Conservation (phyloP, 106 monocot species). For the Chionographis japonica region DNA sequence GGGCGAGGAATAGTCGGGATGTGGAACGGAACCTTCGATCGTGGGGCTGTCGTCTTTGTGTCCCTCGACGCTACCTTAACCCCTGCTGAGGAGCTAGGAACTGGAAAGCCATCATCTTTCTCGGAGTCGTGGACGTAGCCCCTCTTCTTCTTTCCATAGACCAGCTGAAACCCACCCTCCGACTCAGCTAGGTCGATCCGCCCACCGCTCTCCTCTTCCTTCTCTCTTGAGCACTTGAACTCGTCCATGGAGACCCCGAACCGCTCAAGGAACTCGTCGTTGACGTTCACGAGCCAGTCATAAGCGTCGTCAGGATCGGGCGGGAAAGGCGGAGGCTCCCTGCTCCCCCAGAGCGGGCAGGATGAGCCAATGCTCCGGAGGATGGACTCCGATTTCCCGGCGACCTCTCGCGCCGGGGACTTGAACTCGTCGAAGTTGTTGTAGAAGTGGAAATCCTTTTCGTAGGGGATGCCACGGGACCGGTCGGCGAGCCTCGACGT, state of each 20-base stretch:
- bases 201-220: conserved; percentile 34
- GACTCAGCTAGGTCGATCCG: conserved; percentile 1
- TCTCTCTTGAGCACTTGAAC: conserved; percentile 44
- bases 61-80: conserved; percentile 69
- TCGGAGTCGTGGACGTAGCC: conserved; percentile 4
- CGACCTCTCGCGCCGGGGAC: conserved; percentile 26
- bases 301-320: conserved; percentile 51
- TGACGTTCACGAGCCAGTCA: conserved; percentile 61
- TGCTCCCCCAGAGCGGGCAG: conserved; percentile 10
- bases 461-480: conserved; percentile 48
- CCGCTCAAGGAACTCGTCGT: conserved; percentile 64
- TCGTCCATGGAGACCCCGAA: conserved; percentile 71
- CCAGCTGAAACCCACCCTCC: conserved; percentile 75
- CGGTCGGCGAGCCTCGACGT: conserved; percentile 25
- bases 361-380: conserved; percentile 27
- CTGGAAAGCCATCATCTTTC: conserved; percentile 2
- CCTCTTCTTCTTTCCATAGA: conserved; percentile 70
- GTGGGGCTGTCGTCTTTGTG: conserved; percentile 24
- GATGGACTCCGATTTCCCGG: conserved; percentile 15
- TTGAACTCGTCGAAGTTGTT: conserved; percentile 64
- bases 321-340: conserved; percentile 19
- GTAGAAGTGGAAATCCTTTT: conserved; percentile 73
- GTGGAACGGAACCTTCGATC: conserved; percentile 73
- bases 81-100: background rate
- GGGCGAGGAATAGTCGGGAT: conserved; percentile 64